These are phyloP conservation scores for Vaccinium macrocarpon DNA, from an alignment of 148 eudicot species.

Conservation along the genomic window DNA sequence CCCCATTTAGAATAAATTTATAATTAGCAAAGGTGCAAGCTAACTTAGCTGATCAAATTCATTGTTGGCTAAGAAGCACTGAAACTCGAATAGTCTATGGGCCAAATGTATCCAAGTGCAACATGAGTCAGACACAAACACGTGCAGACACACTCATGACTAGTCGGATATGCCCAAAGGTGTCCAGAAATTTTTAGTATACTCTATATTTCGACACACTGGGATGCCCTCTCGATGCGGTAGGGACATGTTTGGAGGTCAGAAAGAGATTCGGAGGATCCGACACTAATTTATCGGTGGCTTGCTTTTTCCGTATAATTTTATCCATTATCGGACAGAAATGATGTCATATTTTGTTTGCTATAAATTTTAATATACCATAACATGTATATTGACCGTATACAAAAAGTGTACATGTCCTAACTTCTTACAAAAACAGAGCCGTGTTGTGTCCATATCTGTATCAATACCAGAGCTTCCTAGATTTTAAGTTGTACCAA, in stretches of 20 bases:
- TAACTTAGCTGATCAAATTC: not conserved
- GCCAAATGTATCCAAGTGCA: not conserved
- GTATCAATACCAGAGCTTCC: not conserved
- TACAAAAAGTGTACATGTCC: not conserved
- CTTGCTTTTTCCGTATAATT: not conserved
- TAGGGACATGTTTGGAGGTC: not conserved
- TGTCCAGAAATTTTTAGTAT: not conserved
- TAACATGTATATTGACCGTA: not conserved
- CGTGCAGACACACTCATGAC: not conserved
- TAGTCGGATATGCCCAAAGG: not conserved
- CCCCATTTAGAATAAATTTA: not conserved
- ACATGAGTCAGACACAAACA: not conserved
- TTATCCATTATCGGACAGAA: not conserved
- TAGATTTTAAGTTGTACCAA: not conserved
- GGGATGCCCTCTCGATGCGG: no score
- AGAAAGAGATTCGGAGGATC: not conserved
- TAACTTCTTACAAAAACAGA: not conserved
- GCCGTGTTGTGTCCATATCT: not conserved
- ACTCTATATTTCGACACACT: not conserved
- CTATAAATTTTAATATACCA: not conserved
- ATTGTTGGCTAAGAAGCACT: not conserved
- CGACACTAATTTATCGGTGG: not conserved
- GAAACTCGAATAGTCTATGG: not conserved
- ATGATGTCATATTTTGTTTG: not conserved
- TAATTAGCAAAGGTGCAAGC: conserved; percentile 5